These are phyloP conservation scores for Brassica hybrid DNA, from an alignment of 441 rosid species.

Conservation along the genomic window DNA sequence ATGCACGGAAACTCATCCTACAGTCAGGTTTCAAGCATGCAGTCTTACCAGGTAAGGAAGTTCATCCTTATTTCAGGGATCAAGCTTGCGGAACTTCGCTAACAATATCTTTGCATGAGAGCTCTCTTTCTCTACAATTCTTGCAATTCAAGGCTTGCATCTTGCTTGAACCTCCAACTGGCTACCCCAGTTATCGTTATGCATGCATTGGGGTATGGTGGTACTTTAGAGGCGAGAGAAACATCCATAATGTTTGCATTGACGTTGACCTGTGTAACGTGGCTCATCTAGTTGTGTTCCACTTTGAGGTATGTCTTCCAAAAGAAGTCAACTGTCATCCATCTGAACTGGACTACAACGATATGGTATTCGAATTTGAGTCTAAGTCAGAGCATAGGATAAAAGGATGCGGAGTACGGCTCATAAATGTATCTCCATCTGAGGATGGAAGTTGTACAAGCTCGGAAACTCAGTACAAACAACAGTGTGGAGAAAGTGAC, in stretches of 20 bases:
- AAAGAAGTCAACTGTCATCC: not conserved
- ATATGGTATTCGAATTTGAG: not conserved
- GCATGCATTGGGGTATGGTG: not conserved
- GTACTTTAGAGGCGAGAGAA: constrained; percentile 1
- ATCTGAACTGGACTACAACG: not conserved
- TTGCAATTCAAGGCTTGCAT: constrained; percentile 18
- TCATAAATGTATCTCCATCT: not conserved
- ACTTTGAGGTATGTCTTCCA: not conserved
- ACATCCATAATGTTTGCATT: not conserved
- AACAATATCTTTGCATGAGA: constrained; percentile 4
- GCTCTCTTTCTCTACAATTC: not conserved
- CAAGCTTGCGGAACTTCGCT: not conserved
- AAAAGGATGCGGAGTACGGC: constrained; percentile 3
- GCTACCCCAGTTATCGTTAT: not conserved
- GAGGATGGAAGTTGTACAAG: not conserved
- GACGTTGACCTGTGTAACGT: not conserved
- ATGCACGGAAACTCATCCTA: not conserved
- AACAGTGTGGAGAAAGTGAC: constrained; percentile 1
- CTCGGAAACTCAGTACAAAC: not conserved
- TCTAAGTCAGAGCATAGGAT: not conserved
- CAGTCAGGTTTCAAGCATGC: not conserved
- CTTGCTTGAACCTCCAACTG: constrained; percentile 3
- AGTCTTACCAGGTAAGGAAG: constrained; percentile 29
- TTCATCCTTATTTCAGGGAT: constrained; percentile 20
- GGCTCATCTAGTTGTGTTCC: constrained; percentile 12